Evolutionary conservation across 2,329 filamentous ascomycete species (phyloP).

Genomic region (Claviceps monticola): DNA sequence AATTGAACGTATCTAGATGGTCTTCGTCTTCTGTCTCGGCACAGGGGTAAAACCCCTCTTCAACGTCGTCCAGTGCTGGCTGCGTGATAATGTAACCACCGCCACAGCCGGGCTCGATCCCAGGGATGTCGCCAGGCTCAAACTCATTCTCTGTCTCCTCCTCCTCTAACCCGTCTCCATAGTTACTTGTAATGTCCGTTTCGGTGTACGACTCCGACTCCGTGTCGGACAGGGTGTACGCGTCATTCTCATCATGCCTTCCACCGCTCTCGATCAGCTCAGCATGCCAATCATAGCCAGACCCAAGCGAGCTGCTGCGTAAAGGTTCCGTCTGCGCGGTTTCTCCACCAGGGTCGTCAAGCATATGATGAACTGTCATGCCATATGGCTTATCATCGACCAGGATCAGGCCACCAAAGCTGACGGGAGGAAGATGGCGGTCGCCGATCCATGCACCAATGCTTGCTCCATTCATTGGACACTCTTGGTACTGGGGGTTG

Average conservation of each 20-base stretch:
- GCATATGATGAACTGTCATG: constrained; percentile 95
- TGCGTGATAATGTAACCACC: constrained; percentile 76
- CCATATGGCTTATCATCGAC: constrained; percentile 77
- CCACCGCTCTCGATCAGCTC: constrained; percentile 28
- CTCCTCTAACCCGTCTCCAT: constrained; percentile 27
- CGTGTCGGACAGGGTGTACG: constrained; percentile 48
- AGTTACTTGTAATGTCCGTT: constrained; percentile 39
- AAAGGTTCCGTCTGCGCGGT: constrained; percentile 16
- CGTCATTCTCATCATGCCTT: constrained; percentile 35
- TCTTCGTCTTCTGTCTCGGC: constrained; percentile 61
- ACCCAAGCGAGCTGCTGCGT: constrained; percentile 25
- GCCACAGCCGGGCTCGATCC: constrained; percentile 60
- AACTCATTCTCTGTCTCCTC: constrained; percentile 40
- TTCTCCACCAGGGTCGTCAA: constrained; percentile 53
- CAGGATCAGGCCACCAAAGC: constrained; percentile 75
- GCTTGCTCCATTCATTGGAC: constrained; percentile 73
- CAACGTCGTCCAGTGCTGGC: constrained; percentile 77
- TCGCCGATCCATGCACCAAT: constrained; percentile 83
- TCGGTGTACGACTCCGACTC: constrained; percentile 42
- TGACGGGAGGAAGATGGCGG: constrained; percentile 78
- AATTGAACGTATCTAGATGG: constrained; percentile 63
- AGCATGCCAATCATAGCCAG: constrained; percentile 27
- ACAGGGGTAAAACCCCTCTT: constrained; percentile 70
- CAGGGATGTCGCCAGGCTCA: constrained; percentile 63
- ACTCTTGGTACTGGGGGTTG: constrained; percentile 67